Percentiles rank a stretch among this genome's conserved stretches.
These are phyloP conservation scores for Fusarium cyanostomum DNA, from an alignment of 2,329 filamentous ascomycete genomes.

Conservation along the genomic window DNA sequence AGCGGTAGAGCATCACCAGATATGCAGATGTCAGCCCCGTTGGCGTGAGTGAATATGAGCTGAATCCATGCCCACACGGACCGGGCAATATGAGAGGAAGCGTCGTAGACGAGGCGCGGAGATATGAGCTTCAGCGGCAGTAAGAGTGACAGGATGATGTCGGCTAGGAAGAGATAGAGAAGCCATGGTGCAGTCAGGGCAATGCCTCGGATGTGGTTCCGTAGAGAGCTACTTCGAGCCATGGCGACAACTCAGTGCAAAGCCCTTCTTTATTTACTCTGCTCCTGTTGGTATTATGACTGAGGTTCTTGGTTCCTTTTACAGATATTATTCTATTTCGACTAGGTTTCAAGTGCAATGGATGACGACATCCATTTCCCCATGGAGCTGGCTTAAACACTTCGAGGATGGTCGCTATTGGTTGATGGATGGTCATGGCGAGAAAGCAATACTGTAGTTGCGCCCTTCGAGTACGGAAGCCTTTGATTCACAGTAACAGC, in stretches of 20 bases:
- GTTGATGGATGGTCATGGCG: background rate
- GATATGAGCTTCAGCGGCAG: constrained; percentile 58
- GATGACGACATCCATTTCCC: constrained; percentile 24
- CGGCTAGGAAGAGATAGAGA: constrained; percentile 60
- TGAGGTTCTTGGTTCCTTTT: background rate
- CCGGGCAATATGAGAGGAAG: constrained; percentile 64
- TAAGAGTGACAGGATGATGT: constrained; percentile 60
- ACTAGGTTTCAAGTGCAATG: constrained; percentile 3
- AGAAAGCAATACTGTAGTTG: background rate
- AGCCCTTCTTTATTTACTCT: background rate
- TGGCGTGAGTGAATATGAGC: constrained; percentile 62
- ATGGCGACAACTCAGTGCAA: constrained; percentile 1
- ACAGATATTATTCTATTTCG: background rate
- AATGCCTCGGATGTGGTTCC: constrained; percentile 54
- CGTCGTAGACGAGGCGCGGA: constrained; percentile 61
- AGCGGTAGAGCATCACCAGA: constrained; percentile 62
- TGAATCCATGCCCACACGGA: constrained; percentile 68
- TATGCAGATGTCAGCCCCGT: constrained; percentile 62
- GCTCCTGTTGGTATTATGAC: background rate
- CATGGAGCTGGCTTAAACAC: background rate
- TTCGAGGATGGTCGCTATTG: background rate
- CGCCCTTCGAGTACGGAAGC: background rate
- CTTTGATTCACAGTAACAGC: background rate
- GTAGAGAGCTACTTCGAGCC: constrained; percentile 31
- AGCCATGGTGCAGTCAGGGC: constrained; percentile 61